Evolutionary conservation across 2,329 filamentous ascomycete genomes (phyloP), one percentile per base, ranked within the genome.

Genomic region (Exophiala sp.): DNA sequence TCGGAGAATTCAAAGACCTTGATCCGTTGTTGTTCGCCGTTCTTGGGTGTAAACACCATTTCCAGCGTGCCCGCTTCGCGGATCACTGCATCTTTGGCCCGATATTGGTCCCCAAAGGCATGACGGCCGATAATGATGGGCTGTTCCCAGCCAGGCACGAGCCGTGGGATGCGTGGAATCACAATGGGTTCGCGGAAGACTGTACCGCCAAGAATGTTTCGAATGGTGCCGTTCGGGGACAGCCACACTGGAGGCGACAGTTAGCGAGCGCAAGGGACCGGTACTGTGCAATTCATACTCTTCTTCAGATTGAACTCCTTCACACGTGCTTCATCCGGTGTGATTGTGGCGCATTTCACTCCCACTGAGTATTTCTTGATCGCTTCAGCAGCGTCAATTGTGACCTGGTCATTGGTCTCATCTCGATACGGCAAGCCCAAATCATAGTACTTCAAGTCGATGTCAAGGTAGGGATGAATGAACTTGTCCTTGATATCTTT

Each of bases 181-280:
- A 98, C 88, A 64, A 98, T 98, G 63, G 93, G 93, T 74, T 96
- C 93, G 71, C 93, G 87, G 85, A 98, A 98, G 65, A 98, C 91
- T 65, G 93, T 98, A 66, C 93, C 93, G 64, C 91, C 91, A 70
- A 83, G 74, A 63, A 76, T 74, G 70, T 84, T 84, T 64, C 80
- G 72, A 66, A 84, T 83, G 55, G 81, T 98, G 68, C 93, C 93
- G 70, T 98, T 98, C 66, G 93, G 93, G 49, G 88, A 95, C 52
- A 97, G 80, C 93, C 93, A 98, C 93, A 97, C 86, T 90, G 61
- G 11, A 34, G 34, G 41, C 6, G 9, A 46, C 57, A 43, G 54
- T 40, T 43, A 46, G 60, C 45, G 21, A 44, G 4, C 21, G 2
- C 10, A 8, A 13, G 21, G 39, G 23, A 14, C 35, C 38, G 46